phyloP scores from a whole-genome alignment of 2,329 filamentous ascomycete species.

The Aspergillus sp. region DNA sequence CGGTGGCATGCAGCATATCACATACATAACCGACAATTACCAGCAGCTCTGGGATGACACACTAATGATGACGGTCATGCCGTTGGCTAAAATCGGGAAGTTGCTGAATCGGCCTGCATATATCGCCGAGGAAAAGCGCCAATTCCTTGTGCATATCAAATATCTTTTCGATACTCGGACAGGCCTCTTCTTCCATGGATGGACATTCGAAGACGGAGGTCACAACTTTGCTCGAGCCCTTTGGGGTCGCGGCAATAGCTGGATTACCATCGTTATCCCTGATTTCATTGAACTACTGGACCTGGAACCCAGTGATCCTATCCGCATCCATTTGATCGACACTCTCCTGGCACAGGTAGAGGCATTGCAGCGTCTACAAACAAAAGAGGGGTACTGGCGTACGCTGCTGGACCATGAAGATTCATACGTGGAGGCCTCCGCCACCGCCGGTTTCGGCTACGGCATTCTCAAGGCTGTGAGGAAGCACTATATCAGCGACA shows the following conservation, averaged over 20 bases:
- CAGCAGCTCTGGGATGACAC: slow-evolving; percentile 84
- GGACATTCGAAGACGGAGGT: slow-evolving; percentile 61
- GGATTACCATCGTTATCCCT: slow-evolving; percentile 78
- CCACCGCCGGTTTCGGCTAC: slow-evolving; percentile 78
- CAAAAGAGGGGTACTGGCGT: slow-evolving; percentile 66
- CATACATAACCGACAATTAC: slow-evolving; percentile 68
- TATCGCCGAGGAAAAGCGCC: slow-evolving; percentile 72
- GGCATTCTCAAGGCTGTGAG: slow-evolving; percentile 73
- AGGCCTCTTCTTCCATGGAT: slow-evolving; percentile 78
- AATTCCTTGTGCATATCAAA: slow-evolving; percentile 75
- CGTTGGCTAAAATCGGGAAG: slow-evolving; percentile 75
- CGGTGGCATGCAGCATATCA: slow-evolving; percentile 73
- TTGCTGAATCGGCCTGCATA: slow-evolving; percentile 70
- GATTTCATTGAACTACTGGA: slow-evolving; percentile 75
- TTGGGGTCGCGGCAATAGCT: slow-evolving; percentile 59
- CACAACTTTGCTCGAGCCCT: slow-evolving; percentile 58
- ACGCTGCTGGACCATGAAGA: slow-evolving; percentile 72
- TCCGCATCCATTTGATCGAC: slow-evolving; percentile 51
- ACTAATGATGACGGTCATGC: slow-evolving; percentile 83
- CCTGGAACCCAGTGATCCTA: slow-evolving; percentile 58
- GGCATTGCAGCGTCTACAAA: slow-evolving; percentile 64
- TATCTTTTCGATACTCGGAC: slow-evolving; percentile 72
- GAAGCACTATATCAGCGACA: slow-evolving; percentile 65
- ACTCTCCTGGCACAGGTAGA: slow-evolving; percentile 69
- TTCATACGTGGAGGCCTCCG: slow-evolving; percentile 74